Evolutionary conservation across 179 eudicot species (phyloP), one percentile per base, ranked within the genome.

Genomic region (Patellifolia procumbens): DNA sequence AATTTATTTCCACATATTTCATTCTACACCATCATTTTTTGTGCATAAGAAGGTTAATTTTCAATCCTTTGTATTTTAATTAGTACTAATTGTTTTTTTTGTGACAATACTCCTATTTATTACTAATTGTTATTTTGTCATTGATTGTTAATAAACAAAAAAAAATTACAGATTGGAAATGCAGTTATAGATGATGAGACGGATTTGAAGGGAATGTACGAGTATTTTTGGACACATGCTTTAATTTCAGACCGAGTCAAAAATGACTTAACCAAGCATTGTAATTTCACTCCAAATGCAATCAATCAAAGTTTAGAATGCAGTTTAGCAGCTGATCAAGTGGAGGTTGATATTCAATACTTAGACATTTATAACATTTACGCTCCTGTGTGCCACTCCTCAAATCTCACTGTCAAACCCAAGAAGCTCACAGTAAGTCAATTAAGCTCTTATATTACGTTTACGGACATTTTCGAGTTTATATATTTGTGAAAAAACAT

Each of bases 91-190:
- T n/a, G n/a, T n/a, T n/a, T n/a, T n/a, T n/a, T n/a, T n/a, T n/a
- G n/a, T n/a, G n/a, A n/a, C n/a, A n/a, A n/a, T n/a, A n/a, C n/a
- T n/a, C n/a, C n/a, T n/a, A n/a, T n/a, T n/a, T n/a, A n/a, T n/a
- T n/a, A 2, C 42, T 2, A 37, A 37, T 2, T 2, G 42, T 37
- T 37, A 37, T 37, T 6, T 37, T 37, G 2, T 2, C 6, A 2
- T 37, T 37, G 43, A 2, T 39, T 39, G 0, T 39, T 39, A 39
- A 2, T 51, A 51, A 51, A 19, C n/a, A 51, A 51, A n/a, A n/a
- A 67, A 51, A 51, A n/a, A n/a, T 42, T 78, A 76, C 70, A 91
- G 96, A 86, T 88, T 12, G 96, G 96, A n/a, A 91, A 91, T 80
- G 92, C 92, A 31, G 87, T 83, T 26, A 79, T 89, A 4, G 85